Evolutionary conservation across 192 early-diverging fungal genomes (phyloP).

Genomic region (Podila clonocystis): DNA sequence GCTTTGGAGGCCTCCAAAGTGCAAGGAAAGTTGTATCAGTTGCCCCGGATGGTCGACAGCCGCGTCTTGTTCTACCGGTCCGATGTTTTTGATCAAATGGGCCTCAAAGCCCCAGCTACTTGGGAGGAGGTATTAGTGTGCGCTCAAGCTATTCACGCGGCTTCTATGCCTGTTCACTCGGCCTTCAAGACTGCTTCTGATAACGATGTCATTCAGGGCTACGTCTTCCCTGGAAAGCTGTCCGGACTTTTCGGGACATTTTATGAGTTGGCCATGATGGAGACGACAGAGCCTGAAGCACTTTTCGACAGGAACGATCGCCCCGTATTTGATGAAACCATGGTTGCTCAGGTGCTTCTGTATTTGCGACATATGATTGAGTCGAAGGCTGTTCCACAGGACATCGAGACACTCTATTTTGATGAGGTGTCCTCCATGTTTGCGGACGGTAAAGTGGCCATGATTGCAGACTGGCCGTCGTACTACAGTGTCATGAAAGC

Average conservation of each 20-base stretch:
- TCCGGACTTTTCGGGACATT: slow-evolving; percentile 42
- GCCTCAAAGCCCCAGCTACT: slow-evolving; percentile 4
- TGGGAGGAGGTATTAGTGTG: slow-evolving; percentile 20
- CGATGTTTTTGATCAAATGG: slow-evolving; percentile 19
- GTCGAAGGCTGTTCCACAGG: slow-evolving; percentile 19
- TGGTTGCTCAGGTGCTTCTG: slow-evolving; percentile 15
- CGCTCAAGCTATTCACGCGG: slow-evolving; percentile 2
- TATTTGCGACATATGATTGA: slow-evolving; percentile 11
- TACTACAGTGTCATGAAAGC: slow-evolving; percentile 31
- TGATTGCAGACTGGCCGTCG: slow-evolving; percentile 40
- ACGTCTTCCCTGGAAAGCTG: slow-evolving; percentile 39
- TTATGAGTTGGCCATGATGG: slow-evolving; percentile 45
- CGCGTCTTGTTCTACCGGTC: slow-evolving; percentile 26
- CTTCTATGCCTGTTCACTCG: not conserved
- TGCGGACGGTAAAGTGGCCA: slow-evolving; percentile 28
- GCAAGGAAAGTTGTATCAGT: slow-evolving; percentile 23
- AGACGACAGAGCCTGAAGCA: slow-evolving; percentile 13
- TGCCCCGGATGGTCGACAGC: slow-evolving; percentile 46
- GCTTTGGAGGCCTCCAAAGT: slow-evolving; percentile 28
- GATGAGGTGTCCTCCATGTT: slow-evolving; percentile 38
- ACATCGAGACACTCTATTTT: slow-evolving; percentile 36
- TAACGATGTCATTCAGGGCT: slow-evolving; percentile 13
- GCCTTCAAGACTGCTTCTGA: not conserved
- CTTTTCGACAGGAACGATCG: slow-evolving; percentile 17
- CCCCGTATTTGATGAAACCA: slow-evolving; percentile 23